Base-by-base conservation (phyloP, 208 protist species). In the Crithidia sp. region DNA sequence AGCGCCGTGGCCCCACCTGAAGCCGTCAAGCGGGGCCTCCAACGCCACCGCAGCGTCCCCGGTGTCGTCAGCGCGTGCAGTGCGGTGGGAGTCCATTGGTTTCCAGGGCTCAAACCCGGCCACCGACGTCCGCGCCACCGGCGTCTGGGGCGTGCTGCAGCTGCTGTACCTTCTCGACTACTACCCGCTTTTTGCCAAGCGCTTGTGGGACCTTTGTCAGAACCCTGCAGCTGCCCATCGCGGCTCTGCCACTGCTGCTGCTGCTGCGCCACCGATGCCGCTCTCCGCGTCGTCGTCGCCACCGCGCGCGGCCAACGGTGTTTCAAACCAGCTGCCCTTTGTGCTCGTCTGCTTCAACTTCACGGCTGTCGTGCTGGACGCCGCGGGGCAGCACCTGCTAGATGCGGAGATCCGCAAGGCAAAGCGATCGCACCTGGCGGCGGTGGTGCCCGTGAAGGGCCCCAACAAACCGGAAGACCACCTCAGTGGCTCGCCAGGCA, bases 41-140 rank as follows among this genome's bases (percentile, higher is more conserved):
- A 6, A 28, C 0, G 7, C 5, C 10, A 12, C 4, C 0, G 10
- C 19, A 28, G 67, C 54, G 16, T 58, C 36, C 28, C 59, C 58
- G 36, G 68, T 62, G 41, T 72, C 65, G 28, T 37, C 71, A 8
- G 75, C 60, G n/a, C 39, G 56, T 53, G 50, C 57, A 3, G 69
- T 87, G 3, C 55, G 67, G 44, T 96, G 91, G 89, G 87, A 96
- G 67, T 57, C 45, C 3, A 76, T 96, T 13, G 91, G 91, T 4
- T 96, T 96, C 67, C 91, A 96, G 60, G 91, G 91, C 19, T 68
- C 56, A 50, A 85, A 96, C 66, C 91, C 91, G 12, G 86, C 87
- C 5, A 96, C 91, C 8, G 91, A 96, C 56, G 77, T 94, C 40
- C 91, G 91, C 19, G 85, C 81, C 17, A 91, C 88, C 7, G 91